Evolutionary conservation across 2,329 filamentous ascomycete genomes (phyloP), one percentile per base, ranked within the genome.

Genomic region (Bipolaris zeicola): DNA sequence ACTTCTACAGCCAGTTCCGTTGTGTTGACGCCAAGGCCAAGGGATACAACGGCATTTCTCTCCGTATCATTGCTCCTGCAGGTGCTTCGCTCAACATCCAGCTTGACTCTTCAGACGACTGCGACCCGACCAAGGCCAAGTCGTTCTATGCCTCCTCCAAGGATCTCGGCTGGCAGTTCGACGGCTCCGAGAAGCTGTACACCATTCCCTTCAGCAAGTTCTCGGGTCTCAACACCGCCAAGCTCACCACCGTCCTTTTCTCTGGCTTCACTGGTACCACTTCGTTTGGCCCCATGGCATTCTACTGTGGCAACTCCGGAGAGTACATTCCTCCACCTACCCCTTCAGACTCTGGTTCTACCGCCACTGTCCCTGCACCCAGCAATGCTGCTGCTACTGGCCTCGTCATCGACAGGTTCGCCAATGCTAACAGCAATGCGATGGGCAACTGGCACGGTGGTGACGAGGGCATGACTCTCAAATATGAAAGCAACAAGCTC

Each of bases 361-460:
- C 78, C 3, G 75, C 75, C 14, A 84, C 82, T 5, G 78, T 85
- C 13, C 69, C 80, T n/a, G 81, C 82, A 3, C 83, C 83, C 3
- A 62, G 74, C 11, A 79, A 82, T 46, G 79, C 80, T 18, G 80
- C 80, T 24, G 64, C 62, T 11, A 77, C 80, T 14, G 73, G 76
- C 11, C 77, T 86, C 28, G 77, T 89, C 0, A 84, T 90, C 54
- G 88, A 90, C 73, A 81, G 80, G 3, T 90, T 90, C 61, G 74
- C 74, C 34, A 80, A 79, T 61, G 54, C 73, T 2, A 75, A 80
- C 58, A 79, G 74, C 24, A 90, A 90, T 66, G 81, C 83, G 16
- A 79, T 89, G 2, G 83, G 82, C 2, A 82, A 85, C 72, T 90
- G 86, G 83, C 87, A 89, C 70, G 87, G 88, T 8, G 79, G 79